phyloP scores from a whole-genome alignment of 106 monocot genomes.

The Dioscorea dumetorum region DNA sequence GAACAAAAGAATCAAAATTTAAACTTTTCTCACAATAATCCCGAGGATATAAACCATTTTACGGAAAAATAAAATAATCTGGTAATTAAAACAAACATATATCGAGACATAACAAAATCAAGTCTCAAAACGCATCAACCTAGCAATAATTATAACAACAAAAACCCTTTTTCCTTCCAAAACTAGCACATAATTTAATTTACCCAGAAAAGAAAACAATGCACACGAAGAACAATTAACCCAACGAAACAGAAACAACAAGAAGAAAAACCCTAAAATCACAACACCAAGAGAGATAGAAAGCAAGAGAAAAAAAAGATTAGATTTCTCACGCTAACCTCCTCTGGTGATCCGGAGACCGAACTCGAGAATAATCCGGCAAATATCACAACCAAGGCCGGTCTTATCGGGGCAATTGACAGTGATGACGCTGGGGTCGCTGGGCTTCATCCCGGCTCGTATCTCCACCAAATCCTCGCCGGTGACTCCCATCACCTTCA shows the following conservation, averaged over 20 bases:
- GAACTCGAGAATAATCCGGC: constrained; percentile 78
- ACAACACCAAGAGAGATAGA: not conserved
- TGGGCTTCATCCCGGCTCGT: constrained; percentile 39
- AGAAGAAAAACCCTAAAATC: not conserved
- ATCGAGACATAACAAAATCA: too few relatives aligned
- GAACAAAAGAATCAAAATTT: too few relatives aligned
- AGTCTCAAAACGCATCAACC: too few relatives aligned
- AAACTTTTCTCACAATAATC: not conserved
- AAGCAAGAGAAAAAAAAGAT: not conserved
- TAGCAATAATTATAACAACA: too few relatives aligned
- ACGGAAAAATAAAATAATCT: not conserved
- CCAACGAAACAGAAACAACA: not conserved
- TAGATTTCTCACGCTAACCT: constrained; percentile 27
- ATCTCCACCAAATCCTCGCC: constrained; percentile 68
- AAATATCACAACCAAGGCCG: constrained; percentile 85
- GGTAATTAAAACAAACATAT: too few relatives aligned
- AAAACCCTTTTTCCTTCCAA: too few relatives aligned
- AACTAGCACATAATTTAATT: too few relatives aligned
- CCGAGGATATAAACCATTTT: not conserved
- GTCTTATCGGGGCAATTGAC: constrained; percentile 82
- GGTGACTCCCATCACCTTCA: constrained; percentile 25
- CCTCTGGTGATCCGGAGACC: constrained; percentile 72
- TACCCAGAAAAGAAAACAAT: too few relatives aligned
- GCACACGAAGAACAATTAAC: not conserved
- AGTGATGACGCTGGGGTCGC: constrained; percentile 73